phyloP scores from a whole-genome alignment of 1,284 basidiomycete genomes.

The Apiotrichum veenhuisii region DNA sequence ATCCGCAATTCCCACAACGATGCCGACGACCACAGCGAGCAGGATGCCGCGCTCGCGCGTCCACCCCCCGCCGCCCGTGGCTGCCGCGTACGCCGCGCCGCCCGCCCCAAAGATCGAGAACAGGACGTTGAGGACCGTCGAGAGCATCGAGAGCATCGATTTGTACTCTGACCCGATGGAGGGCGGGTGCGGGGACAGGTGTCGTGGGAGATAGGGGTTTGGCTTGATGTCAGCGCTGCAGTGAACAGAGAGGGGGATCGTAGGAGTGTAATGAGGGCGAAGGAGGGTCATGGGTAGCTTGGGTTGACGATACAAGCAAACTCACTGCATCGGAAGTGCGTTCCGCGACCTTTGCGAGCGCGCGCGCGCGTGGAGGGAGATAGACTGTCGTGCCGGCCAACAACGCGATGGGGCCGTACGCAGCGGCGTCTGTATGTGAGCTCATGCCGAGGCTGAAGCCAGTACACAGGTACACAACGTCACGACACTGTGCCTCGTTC shows the following conservation, averaged over 20 bases:
- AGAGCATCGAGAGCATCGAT: conserved; percentile 25
- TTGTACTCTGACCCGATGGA: conserved; percentile 36
- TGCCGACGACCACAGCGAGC: conserved; percentile 32
- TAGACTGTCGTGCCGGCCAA: conserved; percentile 41
- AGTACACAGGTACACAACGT: not conserved
- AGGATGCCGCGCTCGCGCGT: conserved; percentile 26
- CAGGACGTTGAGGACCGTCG: conserved; percentile 40
- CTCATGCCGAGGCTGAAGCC: not conserved
- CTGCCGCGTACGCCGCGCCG: conserved; percentile 37
- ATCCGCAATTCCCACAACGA: conserved; percentile 38
- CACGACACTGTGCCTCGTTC: not conserved
- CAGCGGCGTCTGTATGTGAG: conserved; percentile 25
- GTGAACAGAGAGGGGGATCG: no score
- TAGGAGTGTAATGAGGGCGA: no score
- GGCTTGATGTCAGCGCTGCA: no score
- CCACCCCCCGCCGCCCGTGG: conserved; percentile 35
- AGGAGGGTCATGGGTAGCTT: no score
- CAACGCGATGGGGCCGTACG: conserved; percentile 33
- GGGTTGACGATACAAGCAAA: no score
- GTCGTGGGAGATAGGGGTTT: conserved; percentile 36
- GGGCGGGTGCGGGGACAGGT: conserved; percentile 28
- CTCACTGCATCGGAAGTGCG: not conserved
- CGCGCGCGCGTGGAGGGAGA: conserved; percentile 29
- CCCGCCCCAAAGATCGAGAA: conserved; percentile 42
- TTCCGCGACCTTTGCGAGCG: conserved; percentile 11